Conservation (phyloP, 352 stramenopile species). For the Phytophthora citrophthora region DNA sequence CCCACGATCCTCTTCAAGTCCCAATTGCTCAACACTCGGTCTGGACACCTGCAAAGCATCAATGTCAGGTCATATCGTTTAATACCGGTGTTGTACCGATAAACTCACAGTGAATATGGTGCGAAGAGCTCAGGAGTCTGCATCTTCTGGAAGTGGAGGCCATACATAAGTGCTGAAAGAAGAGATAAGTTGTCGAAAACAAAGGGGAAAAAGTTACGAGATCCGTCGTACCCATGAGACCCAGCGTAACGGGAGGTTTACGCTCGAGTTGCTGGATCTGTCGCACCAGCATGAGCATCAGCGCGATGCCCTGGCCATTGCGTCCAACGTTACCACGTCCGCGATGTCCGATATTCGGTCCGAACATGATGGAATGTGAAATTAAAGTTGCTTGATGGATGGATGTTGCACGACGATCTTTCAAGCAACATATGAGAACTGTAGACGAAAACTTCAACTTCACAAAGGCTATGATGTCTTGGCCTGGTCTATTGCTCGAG, state of each 20-base stretch:
- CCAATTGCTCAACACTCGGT: conserved; percentile 51
- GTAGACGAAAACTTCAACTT: too few relatives aligned
- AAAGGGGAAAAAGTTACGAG: background rate
- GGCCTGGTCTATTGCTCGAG: too few relatives aligned
- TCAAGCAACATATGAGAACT: too few relatives aligned
- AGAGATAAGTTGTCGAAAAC: background rate
- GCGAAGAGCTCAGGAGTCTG: conserved; percentile 43
- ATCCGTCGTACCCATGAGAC: conserved; percentile 45
- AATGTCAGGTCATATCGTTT: background rate
- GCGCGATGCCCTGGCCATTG: conserved; percentile 33
- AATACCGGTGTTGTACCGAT: background rate
- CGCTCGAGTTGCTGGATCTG: conserved; percentile 55
- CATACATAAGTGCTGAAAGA: conserved; percentile 49
- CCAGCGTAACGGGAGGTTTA: conserved; percentile 62
- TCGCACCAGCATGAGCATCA: conserved; percentile 58
- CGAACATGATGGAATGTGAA: conserved; percentile 20
- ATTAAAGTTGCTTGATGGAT: background rate
- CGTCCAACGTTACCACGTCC: conserved; percentile 40
- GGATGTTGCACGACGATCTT: background rate
- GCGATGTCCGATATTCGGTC: conserved; percentile 41
- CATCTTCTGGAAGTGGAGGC: conserved; percentile 61
- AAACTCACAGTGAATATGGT: conserved; percentile 52
- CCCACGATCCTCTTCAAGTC: conserved; percentile 63
- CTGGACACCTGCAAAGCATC: conserved; percentile 62
- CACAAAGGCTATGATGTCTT: too few relatives aligned